Percentiles rank a stretch among this genome's conserved stretches.
These are phyloP conservation scores for Hypocreales sp. DNA, from an alignment of 2,329 filamentous ascomycete genomes.

Conservation along the genomic window DNA sequence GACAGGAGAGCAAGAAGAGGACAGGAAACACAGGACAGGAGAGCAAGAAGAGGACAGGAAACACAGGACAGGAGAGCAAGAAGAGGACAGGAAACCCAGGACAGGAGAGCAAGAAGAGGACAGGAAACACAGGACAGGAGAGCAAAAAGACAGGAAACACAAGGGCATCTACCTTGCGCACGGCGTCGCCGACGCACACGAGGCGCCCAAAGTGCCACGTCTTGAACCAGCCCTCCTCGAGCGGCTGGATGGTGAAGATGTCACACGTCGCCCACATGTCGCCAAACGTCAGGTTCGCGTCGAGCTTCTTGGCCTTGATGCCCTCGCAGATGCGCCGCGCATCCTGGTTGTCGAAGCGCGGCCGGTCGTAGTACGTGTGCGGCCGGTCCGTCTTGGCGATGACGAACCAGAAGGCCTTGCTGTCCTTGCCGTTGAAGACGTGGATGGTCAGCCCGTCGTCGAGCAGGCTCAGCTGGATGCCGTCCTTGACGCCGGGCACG, in stretches of 20 bases:
- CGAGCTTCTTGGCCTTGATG: constrained; percentile 1
- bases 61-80: too few relatives aligned
- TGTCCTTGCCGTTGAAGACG: constrained; percentile 12
- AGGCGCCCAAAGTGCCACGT: constrained; percentile 16
- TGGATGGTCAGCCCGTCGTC: constrained; percentile 11
- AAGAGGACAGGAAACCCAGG: too few relatives aligned
- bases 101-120: too few relatives aligned
- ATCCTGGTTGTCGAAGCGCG: not conserved
- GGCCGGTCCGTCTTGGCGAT: constrained; percentile 10
- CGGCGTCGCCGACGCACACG: constrained; percentile 15
- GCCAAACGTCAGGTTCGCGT: constrained; percentile 7
- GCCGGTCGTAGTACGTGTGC: not conserved
- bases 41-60: too few relatives aligned
- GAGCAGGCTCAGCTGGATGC: constrained; percentile 7
- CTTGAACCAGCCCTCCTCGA: constrained; percentile 16
- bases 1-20: too few relatives aligned
- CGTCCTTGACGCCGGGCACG: constrained; percentile 41
- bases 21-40: too few relatives aligned
- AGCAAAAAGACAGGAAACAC: too few relatives aligned
- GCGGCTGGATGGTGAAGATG: constrained; percentile 12
- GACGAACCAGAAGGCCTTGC: constrained; percentile 19
- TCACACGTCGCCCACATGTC: constrained; percentile 12
- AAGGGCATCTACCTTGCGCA: too few relatives aligned
- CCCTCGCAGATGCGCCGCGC: constrained; percentile 1
- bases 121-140: too few relatives aligned